Evolutionary conservation across 2,329 filamentous ascomycete species (phyloP).

Genomic region (Ophiocordyceps camponoti-leonardi): DNA sequence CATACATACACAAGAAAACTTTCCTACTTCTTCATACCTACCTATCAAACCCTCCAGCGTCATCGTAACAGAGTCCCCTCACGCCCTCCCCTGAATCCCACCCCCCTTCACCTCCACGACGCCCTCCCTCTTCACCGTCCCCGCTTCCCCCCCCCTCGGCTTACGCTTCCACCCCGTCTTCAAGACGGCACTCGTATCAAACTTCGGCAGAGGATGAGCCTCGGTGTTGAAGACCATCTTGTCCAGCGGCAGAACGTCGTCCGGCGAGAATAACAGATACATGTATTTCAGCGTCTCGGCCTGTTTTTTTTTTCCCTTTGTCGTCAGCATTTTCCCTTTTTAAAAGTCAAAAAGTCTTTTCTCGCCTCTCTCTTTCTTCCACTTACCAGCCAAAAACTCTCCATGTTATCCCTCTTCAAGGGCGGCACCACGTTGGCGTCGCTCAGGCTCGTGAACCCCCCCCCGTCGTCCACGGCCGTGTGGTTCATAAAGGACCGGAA

Average conservation of each 20-base stretch:
- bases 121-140: no score
- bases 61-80: no score
- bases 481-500: conserved; percentile 82
- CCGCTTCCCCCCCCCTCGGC: conserved; percentile 31
- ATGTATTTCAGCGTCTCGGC: conserved; percentile 97
- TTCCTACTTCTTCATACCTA: no score
- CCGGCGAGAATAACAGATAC: conserved; percentile 79
- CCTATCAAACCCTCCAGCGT: no score
- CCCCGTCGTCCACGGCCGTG: conserved; percentile 59
- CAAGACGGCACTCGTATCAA: conserved; percentile 63
- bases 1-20: no score
- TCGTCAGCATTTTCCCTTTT: conserved; percentile 1
- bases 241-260: conserved; percentile 68
- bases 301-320: conserved; percentile 23
- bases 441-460: conserved; percentile 66
- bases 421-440: conserved; percentile 61
- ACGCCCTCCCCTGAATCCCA: neutral
- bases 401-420: conserved; percentile 72
- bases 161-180: conserved; percentile 68
- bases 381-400: conserved; percentile 91
- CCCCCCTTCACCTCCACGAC: no score
- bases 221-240: conserved; percentile 91
- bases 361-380: neutral
- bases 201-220: conserved; percentile 76
- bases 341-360: no score